Evolutionary conservation across 768 basidiomycete species (phyloP), one percentile per base, ranked within the genome.

Genomic region (Lactarius evosmus): DNA sequence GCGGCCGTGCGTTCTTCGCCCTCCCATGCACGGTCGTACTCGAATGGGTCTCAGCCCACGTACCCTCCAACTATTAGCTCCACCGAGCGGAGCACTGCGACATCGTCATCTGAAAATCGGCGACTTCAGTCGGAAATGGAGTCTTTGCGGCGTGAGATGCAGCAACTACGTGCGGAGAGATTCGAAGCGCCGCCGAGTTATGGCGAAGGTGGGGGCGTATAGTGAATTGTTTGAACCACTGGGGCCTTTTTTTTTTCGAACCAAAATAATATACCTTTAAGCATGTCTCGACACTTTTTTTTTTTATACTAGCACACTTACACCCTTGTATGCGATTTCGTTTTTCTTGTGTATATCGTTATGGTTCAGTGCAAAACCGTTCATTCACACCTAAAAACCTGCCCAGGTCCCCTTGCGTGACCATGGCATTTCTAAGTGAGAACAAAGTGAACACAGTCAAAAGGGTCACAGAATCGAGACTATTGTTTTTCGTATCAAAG

Each of bases 131-230:
- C 56, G 14, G 75, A 74, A 64, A 71, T 74, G 14, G 72, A 72
- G 61, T 66, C 69, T 41, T 58, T 73, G 56, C 70, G 69, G 19
- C 65, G 68, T 17, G 70, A 67, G 19, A 68, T 72, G 70, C 58
- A 72, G 51, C 60, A 66, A 58, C 56, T 74, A 22, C 70, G 67
- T n/a, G 55, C 52, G 19, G 72, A 72, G 27, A 32, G 71, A 33
- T 14, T 65, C n/a, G 70, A 69, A 49, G 66, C 70, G 22, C 73
- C 72, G 2, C 73, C 73, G 4, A 67, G 61, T 19, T 74, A 74
- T 57, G 29, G 29, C 3, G 29, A 33, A 17, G 56, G 30, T 11
- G 44, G 4, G 3, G 44, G 11, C 19, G 22, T 22, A 22, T 46
- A 46, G 2, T 11, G n/a, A n/a, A 22, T 9, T 22, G 4, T 22